A percentile compares a stretch with the other conserved stretches of the same genome.
Conservation (phyloP, 73 alveolate species). For the Blepharisma japonicum region DNA sequence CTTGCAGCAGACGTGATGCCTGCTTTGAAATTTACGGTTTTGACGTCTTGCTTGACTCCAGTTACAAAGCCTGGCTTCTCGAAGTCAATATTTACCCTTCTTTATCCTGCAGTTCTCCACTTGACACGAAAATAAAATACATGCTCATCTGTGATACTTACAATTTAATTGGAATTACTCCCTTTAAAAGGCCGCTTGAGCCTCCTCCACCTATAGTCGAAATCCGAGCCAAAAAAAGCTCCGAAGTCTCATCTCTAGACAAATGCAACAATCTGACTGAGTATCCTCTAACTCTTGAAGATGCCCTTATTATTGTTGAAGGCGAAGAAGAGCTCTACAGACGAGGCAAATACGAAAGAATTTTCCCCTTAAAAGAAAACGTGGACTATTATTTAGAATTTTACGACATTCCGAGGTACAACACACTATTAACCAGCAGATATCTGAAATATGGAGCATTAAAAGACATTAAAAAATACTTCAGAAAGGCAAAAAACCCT, state of each 20-base stretch:
- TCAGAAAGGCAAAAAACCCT: no score
- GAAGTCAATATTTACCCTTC: constrained; percentile 94
- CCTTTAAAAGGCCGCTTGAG: constrained; percentile 19
- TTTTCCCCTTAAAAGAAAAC: constrained; percentile 66
- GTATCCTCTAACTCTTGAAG: constrained; percentile 36
- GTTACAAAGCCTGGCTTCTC: constrained; percentile 88
- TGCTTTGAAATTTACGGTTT: constrained; percentile 98
- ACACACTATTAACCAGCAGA: constrained; percentile 40
- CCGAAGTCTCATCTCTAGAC: neutral
- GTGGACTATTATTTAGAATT: constrained; percentile 59
- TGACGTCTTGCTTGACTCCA: constrained; percentile 86
- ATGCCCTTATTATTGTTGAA: constrained; percentile 35
- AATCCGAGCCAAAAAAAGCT: no score
- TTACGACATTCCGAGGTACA: constrained; percentile 44
- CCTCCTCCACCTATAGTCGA: no score
- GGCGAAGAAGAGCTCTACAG: constrained; percentile 43
- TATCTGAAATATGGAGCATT: constrained; percentile 12
- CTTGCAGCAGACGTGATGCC: constrained; percentile 51
- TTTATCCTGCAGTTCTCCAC: constrained; percentile 73
- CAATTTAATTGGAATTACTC: constrained; percentile 53
- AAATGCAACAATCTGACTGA: constrained; percentile 26
- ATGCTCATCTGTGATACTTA: constrained; percentile 72
- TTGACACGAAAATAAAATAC: constrained; percentile 77
- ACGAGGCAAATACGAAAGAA: constrained; percentile 55
- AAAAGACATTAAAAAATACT: no score